phyloP scores from a whole-genome alignment of 352 stramenopile genomes.

The Hyaloperonospora brassicae region DNA sequence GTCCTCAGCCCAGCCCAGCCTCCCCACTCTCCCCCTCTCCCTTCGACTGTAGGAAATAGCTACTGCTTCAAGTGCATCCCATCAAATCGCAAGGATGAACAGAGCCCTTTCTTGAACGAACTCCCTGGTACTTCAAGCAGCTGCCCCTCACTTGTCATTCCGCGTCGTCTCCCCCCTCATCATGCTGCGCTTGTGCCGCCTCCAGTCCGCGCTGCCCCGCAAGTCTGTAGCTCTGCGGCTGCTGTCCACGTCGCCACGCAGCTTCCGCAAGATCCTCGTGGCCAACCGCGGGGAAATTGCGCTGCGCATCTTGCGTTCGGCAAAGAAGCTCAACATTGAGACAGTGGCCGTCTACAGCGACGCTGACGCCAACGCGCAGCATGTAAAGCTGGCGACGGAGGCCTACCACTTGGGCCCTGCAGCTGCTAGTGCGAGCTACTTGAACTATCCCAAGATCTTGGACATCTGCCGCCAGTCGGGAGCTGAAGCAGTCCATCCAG shows the following conservation, averaged over 20 bases:
- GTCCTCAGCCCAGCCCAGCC: too few species aligned
- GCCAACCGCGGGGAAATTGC: constrained; percentile 89
- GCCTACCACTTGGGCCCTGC: constrained; percentile 62
- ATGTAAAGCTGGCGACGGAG: constrained; percentile 69
- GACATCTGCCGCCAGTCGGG: constrained; percentile 52
- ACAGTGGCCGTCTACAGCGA: constrained; percentile 90
- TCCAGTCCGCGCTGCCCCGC: constrained; percentile 5
- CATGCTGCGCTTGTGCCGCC: constrained; percentile 20
- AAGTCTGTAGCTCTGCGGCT: constrained; percentile 3
- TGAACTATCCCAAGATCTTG: constrained; percentile 72
- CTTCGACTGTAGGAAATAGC: too few species aligned
- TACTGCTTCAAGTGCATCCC: background rate
- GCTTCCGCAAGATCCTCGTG: constrained; percentile 87
- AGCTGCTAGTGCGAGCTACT: constrained; percentile 65
- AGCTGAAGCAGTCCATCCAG: constrained; percentile 82
- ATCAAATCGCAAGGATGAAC: background rate
- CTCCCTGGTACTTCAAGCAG: constrained; percentile 13
- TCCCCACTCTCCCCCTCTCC: too few species aligned
- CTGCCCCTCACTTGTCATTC: constrained; percentile 9
- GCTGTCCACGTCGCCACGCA: constrained; percentile 24
- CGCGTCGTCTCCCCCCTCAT: constrained; percentile 1
- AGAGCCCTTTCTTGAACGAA: constrained; percentile 3
- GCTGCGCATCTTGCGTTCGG: constrained; percentile 76
- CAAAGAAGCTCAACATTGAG: constrained; percentile 81
- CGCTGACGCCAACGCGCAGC: constrained; percentile 68